phyloP scores from a whole-genome alignment of 257 asterid species.

The Solanum gracilifrons region DNA sequence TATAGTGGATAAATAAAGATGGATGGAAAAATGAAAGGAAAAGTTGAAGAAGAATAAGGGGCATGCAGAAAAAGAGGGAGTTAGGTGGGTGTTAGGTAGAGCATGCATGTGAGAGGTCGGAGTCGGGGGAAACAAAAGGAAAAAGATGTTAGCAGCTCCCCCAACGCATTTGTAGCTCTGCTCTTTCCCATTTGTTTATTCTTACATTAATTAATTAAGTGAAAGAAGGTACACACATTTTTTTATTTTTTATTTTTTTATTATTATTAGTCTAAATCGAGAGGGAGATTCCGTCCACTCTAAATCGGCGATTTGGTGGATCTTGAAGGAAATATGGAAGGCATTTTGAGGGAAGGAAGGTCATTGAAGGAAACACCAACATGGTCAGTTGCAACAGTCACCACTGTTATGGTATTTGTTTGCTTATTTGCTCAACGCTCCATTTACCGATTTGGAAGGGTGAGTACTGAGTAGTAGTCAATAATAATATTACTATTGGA shows the following conservation, averaged over 20 bases:
- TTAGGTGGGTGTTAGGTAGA: not conserved
- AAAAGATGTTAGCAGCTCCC: not conserved
- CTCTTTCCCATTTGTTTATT: conserved; percentile 3
- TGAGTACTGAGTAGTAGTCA: conserved; percentile 5
- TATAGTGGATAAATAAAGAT: too few relatives aligned
- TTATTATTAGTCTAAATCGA: not conserved
- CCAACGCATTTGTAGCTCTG: not conserved
- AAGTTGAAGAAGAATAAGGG: not conserved
- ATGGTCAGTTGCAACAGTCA: conserved; percentile 93
- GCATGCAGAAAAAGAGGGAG: not conserved
- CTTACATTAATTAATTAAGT: not conserved
- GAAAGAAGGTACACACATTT: not conserved
- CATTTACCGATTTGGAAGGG: conserved; percentile 83
- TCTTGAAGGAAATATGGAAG: conserved; percentile 23
- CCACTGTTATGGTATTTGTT: conserved; percentile 78
- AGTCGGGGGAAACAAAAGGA: not conserved
- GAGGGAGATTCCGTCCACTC: not conserved
- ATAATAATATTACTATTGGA: not conserved
- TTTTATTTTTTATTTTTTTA: not conserved
- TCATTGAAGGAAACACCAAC: conserved; percentile 86
- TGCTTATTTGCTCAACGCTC: conserved; percentile 73
- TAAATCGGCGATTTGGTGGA: not conserved
- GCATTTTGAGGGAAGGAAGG: conserved; percentile 56
- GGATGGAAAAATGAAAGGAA: not conserved
- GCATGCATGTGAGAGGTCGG: conserved; percentile 23